Conservation (phyloP, 2,329 filamentous ascomycete genomes). For the Seiridium cupressi region DNA sequence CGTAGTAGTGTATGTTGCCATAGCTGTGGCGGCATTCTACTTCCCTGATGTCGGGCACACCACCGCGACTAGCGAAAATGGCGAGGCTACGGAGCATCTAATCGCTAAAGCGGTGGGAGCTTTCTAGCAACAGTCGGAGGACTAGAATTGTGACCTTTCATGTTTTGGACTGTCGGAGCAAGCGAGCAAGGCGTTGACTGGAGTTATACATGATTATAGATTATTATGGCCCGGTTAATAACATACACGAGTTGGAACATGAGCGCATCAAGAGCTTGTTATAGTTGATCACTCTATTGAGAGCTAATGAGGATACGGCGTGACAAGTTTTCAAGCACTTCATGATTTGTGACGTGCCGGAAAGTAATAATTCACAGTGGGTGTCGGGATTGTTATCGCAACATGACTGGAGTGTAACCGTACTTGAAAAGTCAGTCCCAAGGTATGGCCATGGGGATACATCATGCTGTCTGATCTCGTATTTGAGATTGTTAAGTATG, state of each 20-base stretch:
- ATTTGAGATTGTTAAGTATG: no score
- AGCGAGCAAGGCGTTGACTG: neutral
- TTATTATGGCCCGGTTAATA: neutral
- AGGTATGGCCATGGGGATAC: no score
- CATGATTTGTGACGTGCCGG: no score
- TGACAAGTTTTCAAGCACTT: no score
- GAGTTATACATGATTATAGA: neutral
- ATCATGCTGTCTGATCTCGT: no score
- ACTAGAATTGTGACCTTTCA: neutral
- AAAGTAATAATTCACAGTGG: no score
- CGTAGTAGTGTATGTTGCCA: slow-evolving; percentile 63
- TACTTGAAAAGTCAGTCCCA: no score
- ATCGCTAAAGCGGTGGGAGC: neutral
- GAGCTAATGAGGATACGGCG: no score
- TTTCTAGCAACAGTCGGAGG: neutral
- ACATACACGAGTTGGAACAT: neutral
- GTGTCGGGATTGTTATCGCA: no score
- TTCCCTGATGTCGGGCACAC: slow-evolving; percentile 35
- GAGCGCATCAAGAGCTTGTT: neutral
- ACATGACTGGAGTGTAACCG: no score
- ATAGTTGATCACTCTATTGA: neutral
- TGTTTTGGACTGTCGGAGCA: neutral
- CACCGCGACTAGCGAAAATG: neutral
- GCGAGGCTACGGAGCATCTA: neutral
- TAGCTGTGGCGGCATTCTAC: slow-evolving; percentile 57